These are phyloP conservation scores for Fusarium domesticum DNA, from an alignment of 2,329 filamentous ascomycete species.

Conservation along the genomic window DNA sequence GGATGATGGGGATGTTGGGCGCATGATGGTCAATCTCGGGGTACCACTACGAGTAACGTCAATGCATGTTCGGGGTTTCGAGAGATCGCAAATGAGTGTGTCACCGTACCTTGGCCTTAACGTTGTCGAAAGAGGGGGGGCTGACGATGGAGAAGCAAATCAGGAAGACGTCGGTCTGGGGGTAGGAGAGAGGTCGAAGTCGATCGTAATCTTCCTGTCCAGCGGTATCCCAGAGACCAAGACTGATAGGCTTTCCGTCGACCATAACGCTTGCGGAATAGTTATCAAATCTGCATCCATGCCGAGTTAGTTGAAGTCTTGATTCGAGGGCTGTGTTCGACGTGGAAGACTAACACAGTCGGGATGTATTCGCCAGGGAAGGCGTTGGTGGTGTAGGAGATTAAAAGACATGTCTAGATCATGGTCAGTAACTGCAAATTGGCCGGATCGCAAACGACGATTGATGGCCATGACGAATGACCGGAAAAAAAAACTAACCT, in stretches of 20 bases:
- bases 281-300: slow-evolving; percentile 77
- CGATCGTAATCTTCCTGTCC: slow-evolving; percentile 98
- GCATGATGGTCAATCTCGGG: slow-evolving; percentile 97
- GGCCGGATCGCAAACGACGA: slow-evolving; percentile 1
- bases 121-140: slow-evolving; percentile 97
- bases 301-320: slow-evolving; percentile 9
- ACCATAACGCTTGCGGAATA: slow-evolving; percentile 99
- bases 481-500: slow-evolving; percentile 58
- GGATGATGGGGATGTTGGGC: slow-evolving; percentile 90
- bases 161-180: slow-evolving; percentile 96
- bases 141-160: slow-evolving; percentile 99
- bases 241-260: slow-evolving; percentile 93
- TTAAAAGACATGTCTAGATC: slow-evolving; percentile 89
- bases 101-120: slow-evolving; percentile 83
- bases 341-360: slow-evolving; percentile 71
- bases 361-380: slow-evolving; percentile 99
- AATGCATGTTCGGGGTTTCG: not conserved
- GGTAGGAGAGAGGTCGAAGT: slow-evolving; percentile 91
- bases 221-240: slow-evolving; percentile 97
- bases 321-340: not conserved
- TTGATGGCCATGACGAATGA: slow-evolving; percentile 1
- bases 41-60: slow-evolving; percentile 66
- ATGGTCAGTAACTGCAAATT: slow-evolving; percentile 28
- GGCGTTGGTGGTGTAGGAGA: slow-evolving; percentile 98
- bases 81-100: not conserved